Evolutionary conservation across 805 yeast species (phyloP).

Genomic region (Wickerhamiella kurtzmanii): DNA sequence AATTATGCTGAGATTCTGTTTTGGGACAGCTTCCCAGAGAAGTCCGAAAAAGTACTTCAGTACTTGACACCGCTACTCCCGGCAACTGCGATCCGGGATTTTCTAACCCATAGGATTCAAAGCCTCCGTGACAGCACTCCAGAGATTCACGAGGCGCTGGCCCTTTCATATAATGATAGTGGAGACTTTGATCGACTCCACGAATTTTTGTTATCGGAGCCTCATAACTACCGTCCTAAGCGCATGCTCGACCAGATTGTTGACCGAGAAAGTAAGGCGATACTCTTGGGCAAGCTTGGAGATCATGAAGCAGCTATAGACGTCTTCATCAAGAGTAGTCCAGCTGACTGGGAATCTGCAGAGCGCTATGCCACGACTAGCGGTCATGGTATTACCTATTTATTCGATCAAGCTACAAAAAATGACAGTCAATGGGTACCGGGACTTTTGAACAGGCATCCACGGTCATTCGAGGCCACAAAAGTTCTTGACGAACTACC

Average conservation of each 20-base stretch:
- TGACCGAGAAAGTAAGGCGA: slow-evolving; percentile 31
- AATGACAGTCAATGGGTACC: neutral
- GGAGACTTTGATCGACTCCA: neutral
- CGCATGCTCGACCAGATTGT: neutral
- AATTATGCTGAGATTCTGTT: slow-evolving; percentile 40
- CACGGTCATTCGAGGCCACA: neutral
- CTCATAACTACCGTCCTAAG: neutral
- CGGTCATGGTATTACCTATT: slow-evolving; percentile 1
- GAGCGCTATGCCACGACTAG: slow-evolving; percentile 44
- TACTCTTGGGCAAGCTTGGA: slow-evolving; percentile 44
- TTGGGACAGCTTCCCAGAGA: slow-evolving; percentile 33
- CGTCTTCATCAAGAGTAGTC: slow-evolving; percentile 35
- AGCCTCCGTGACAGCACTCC: slow-evolving; percentile 1
- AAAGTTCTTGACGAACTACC: slow-evolving; percentile 3
- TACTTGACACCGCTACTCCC: neutral
- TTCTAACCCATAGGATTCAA: neutral
- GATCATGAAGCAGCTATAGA: slow-evolving; percentile 52
- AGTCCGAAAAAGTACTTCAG: slow-evolving; percentile 12
- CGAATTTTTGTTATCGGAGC: neutral
- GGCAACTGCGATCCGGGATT: neutral
- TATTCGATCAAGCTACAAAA: slow-evolving; percentile 8
- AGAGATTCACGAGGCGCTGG: slow-evolving; percentile 9
- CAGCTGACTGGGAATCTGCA: slow-evolving; percentile 46
- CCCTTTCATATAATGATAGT: neutral
- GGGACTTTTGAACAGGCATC: neutral